Percentiles rank a stretch among this genome's conserved stretches.
Evolutionary conservation across 2,329 filamentous ascomycete species (phyloP).

Genomic region (Akanthomyces lecanii): DNA sequence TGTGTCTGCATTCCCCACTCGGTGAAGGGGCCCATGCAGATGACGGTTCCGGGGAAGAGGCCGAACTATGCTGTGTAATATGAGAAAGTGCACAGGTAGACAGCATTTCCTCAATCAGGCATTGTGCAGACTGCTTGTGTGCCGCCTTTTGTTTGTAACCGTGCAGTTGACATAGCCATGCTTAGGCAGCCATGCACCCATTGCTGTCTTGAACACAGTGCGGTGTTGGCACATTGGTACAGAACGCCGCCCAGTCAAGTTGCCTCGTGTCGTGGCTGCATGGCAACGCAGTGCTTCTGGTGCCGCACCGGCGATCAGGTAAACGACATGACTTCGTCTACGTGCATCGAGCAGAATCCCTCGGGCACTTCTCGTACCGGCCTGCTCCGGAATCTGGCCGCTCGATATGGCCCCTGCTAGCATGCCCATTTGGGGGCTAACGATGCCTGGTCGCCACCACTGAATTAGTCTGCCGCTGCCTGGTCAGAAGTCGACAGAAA

Average conservation of each 20-base stretch:
- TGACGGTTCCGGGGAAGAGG: neutral
- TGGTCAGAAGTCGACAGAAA: neutral
- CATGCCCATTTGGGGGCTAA: neutral
- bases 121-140: neutral
- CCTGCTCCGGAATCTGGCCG: constrained; percentile 1
- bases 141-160: neutral
- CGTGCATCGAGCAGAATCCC: neutral
- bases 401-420: neutral
- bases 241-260: neutral
- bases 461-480: neutral
- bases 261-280: constrained; percentile 9
- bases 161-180: neutral
- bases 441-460: neutral
- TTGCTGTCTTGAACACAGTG: neutral
- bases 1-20: constrained; percentile 11
- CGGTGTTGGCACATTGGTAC: neutral
- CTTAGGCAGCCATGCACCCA: neutral
- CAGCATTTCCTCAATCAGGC: neutral
- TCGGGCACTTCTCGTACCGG: constrained; percentile 1
- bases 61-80: constrained; percentile 5
- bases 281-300: neutral
- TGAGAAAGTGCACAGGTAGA: neutral
- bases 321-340: neutral
- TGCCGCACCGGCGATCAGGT: neutral
- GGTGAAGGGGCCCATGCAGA: constrained; percentile 12